phyloP scores from a whole-genome alignment of 257 asterid genomes.

The Cordia subcordata region DNA sequence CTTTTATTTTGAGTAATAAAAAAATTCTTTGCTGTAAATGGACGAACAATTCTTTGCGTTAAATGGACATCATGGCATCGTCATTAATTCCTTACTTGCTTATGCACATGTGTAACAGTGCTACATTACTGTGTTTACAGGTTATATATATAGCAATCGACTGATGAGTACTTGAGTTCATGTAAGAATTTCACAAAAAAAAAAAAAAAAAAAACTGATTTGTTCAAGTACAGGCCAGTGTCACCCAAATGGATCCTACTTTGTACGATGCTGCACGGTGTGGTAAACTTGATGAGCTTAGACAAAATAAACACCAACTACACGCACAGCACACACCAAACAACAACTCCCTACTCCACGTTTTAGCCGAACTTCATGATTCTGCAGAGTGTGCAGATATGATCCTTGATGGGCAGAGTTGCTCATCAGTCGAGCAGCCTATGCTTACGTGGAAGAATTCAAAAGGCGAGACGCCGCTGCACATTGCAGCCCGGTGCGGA shows the following conservation, averaged over 20 bases:
- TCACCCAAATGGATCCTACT: background rate
- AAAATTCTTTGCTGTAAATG: too few relatives aligned
- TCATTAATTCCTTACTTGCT: too few relatives aligned
- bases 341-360: conserved; percentile 10
- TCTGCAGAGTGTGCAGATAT: background rate
- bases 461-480: conserved; percentile 1
- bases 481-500: conserved; percentile 4
- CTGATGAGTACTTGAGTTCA: background rate
- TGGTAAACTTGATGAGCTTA: background rate
- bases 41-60: too few relatives aligned
- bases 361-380: conserved; percentile 3
- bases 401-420: background rate
- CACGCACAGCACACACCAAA: background rate
- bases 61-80: too few relatives aligned
- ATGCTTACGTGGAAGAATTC: background rate
- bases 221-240: background rate
- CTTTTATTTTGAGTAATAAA: too few relatives aligned
- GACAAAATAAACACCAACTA: background rate
- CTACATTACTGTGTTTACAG: too few relatives aligned
- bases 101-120: too few relatives aligned
- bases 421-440: background rate
- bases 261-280: conserved; percentile 2
- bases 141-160: too few relatives aligned
- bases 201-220: too few relatives aligned
- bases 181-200: too few relatives aligned